Evolutionary conservation across 371 early-diverging fungal species (phyloP).

Genomic region (Mucor indicus): DNA sequence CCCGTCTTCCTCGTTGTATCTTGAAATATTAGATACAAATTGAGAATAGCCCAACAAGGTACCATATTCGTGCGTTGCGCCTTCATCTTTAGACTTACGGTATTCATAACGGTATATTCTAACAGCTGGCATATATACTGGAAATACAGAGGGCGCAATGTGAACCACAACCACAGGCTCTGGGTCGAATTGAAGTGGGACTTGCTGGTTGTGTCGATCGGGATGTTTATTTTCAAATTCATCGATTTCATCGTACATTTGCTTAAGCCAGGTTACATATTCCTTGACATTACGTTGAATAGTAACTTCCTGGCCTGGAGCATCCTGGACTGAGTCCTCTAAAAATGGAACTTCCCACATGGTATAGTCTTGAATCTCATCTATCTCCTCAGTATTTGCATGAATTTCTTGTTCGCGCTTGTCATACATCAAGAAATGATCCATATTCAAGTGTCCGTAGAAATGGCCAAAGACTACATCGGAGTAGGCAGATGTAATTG

Average conservation of each 20-base stretch:
- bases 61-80: slow-evolving; percentile 3
- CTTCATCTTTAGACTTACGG: neutral
- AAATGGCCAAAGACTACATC: slow-evolving; percentile 69
- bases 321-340: slow-evolving; percentile 7
- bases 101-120: slow-evolving; percentile 60
- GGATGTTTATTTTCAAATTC: slow-evolving; percentile 32
- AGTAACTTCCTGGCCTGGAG: slow-evolving; percentile 31
- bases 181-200: slow-evolving; percentile 23
- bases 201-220: slow-evolving; percentile 13
- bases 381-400: slow-evolving; percentile 54
- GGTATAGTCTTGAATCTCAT: slow-evolving; percentile 17
- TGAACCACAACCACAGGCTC: slow-evolving; percentile 49
- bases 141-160: slow-evolving; percentile 69
- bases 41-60: slow-evolving; percentile 27
- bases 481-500: slow-evolving; percentile 51
- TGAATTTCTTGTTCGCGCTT: slow-evolving; percentile 4
- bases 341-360: slow-evolving; percentile 2
- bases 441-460: slow-evolving; percentile 79
- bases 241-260: slow-evolving; percentile 26
- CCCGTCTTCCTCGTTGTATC: slow-evolving; percentile 20
- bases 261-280: slow-evolving; percentile 30
- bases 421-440: slow-evolving; percentile 63
- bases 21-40: slow-evolving; percentile 32
- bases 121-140: slow-evolving; percentile 66
- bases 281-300: slow-evolving; percentile 37